Percentiles rank a stretch among this genome's conserved stretches.
These are phyloP conservation scores for Liriodendron chinense DNA, from an alignment of 164 flowering plant species.

Conservation along the genomic window DNA sequence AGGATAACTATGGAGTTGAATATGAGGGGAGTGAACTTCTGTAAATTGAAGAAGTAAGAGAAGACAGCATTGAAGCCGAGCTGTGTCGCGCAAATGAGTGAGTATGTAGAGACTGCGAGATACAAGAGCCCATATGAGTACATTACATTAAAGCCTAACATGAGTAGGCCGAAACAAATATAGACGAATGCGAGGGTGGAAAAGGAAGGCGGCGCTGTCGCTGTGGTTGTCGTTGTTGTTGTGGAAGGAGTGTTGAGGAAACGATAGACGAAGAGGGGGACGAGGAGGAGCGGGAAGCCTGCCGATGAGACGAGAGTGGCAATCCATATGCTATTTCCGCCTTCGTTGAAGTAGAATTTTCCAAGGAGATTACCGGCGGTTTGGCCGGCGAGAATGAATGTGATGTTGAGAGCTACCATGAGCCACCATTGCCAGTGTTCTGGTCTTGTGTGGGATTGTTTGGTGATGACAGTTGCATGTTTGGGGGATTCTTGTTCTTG, in stretches of 20 bases:
- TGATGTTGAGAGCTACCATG: conserved; percentile 24
- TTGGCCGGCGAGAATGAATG: conserved; percentile 28
- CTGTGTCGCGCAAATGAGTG: conserved; percentile 34
- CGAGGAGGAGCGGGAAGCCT: conserved; percentile 27
- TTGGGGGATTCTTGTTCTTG: conserved; percentile 6
- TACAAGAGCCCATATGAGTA: conserved; percentile 31
- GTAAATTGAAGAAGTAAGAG: conserved; percentile 35
- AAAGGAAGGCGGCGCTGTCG: neutral
- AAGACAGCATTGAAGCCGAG: conserved; percentile 32
- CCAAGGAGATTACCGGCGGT: conserved; percentile 25
- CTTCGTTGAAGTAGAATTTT: conserved; percentile 29
- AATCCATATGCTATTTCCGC: conserved; percentile 37
- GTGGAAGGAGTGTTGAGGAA: neutral
- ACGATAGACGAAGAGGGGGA: conserved; percentile 17
- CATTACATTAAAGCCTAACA: conserved; percentile 31
- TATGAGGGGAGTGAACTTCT: conserved; percentile 31
- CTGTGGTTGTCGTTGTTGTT: neutral
- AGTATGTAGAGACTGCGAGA: conserved; percentile 39
- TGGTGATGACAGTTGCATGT: conserved; percentile 5
- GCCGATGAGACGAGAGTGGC: conserved; percentile 28
- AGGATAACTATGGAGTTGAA: conserved; percentile 33
- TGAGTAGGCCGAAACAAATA: conserved; percentile 26
- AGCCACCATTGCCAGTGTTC: conserved; percentile 35
- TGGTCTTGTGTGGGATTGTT: neutral
- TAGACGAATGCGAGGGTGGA: conserved; percentile 18